Conservation (phyloP, 805 yeast genomes). For the Schizosaccharomyces lindneri region DNA sequence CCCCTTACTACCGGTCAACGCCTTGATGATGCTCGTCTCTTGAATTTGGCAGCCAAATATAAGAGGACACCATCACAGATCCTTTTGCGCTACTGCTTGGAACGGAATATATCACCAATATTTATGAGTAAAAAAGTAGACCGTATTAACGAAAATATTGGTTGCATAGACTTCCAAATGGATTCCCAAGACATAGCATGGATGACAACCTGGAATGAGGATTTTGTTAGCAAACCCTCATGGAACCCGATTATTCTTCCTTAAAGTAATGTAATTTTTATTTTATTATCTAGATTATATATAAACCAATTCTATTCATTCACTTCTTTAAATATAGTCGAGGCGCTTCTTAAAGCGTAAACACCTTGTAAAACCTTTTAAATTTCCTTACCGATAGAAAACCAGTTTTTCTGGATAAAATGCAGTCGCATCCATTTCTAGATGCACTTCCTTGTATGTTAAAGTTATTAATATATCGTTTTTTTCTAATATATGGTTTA, state of each 20-base stretch:
- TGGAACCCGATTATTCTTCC: neutral
- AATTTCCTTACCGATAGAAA: neutral
- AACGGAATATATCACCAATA: neutral
- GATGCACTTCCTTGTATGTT: neutral
- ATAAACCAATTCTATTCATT: too few species aligned
- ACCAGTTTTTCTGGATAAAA: neutral
- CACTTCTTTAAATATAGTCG: too few species aligned
- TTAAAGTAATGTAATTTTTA: neutral
- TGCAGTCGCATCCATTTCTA: neutral
- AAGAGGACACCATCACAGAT: slow-evolving; percentile 22
- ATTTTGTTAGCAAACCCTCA: neutral
- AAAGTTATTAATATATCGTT: too few species aligned
- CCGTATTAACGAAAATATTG: neutral
- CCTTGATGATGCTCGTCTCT: slow-evolving; percentile 15
- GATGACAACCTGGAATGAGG: neutral
- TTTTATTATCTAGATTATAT: neutral
- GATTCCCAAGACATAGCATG: neutral
- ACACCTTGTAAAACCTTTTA: too few species aligned
- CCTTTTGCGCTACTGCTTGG: slow-evolving; percentile 15
- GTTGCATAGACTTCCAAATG: neutral
- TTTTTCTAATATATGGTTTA: neutral
- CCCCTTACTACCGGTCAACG: slow-evolving; percentile 34
- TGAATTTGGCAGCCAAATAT: slow-evolving; percentile 18
- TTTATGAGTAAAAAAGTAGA: neutral
- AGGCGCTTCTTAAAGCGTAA: too few species aligned